A percentile compares a stretch with the other conserved stretches of the same genome.
Conservation (phyloP, 176 grass and related monocot genomes). For the Thinopyrum elongatum region DNA sequence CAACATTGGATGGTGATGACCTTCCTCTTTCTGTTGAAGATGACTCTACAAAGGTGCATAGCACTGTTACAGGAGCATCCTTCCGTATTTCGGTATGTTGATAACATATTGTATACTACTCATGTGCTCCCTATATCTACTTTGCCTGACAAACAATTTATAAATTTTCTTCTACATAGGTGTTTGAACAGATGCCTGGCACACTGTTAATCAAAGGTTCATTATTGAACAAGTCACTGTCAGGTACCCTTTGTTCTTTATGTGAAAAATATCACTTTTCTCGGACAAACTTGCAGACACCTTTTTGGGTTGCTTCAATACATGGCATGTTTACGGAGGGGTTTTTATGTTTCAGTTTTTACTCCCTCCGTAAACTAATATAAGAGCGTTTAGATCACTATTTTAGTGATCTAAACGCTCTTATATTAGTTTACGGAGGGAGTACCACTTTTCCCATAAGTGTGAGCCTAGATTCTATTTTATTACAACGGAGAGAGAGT, state of each 20-base stretch:
- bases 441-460: not conserved
- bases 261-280: not conserved
- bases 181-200: constrained; percentile 96
- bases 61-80: constrained; percentile 26
- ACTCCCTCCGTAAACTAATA: not conserved
- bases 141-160: not conserved
- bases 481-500: not conserved
- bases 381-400: too few species aligned
- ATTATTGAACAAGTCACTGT: constrained; percentile 61
- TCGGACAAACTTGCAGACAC: not conserved
- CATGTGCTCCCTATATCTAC: not conserved
- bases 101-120: not conserved
- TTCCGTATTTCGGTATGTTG: constrained; percentile 65
- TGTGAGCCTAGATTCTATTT: not conserved
- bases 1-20: constrained; percentile 26
- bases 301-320: constrained; percentile 27
- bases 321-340: too few species aligned
- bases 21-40: constrained; percentile 26
- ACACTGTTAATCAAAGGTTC: constrained; percentile 73
- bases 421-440: too few species aligned
- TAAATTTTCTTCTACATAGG: constrained; percentile 36
- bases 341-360: too few species aligned
- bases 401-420: too few species aligned
- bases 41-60: constrained; percentile 24
- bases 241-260: constrained; percentile 45